Evolutionary conservation across 768 basidiomycete genomes (phyloP), one percentile per base, ranked within the genome.

Genomic region (Naganishia vishniacii): DNA sequence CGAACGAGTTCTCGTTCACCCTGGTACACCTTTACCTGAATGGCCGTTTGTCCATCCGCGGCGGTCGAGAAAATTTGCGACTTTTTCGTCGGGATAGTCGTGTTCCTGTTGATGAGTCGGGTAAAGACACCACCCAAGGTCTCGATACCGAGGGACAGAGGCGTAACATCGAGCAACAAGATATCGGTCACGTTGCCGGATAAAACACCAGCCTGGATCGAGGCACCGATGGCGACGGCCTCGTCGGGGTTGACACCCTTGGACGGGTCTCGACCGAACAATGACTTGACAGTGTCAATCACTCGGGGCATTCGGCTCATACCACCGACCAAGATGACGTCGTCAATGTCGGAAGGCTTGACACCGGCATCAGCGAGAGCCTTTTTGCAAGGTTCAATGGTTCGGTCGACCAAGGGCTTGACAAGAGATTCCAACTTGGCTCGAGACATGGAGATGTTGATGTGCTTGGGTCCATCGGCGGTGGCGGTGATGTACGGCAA

Each of bases 171-270:
- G 59, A 99, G 85, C 0, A 97, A 82, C 59, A 81, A 76, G 69
- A 97, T 92, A 73, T 97, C 93, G 40, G 89, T 95, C 63, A 97
- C 92, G 72, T 91, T 89, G 47, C 95, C 95, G 65, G 93, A 88
- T 48, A 99, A 84, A 63, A 99, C 94, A 81, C 93, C 94, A 76
- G 91, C 95, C 78, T 99, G 95, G 70, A 99, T 94, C 45, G 94
- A 86, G 41, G 95, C 95, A 76, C 95, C 95, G 65, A 97, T 93
- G 48, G 95, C 93, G 72, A 98, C 95, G 61, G 95, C 95, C 80
- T 98, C 94, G 69, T 99, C 95, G 59, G 95, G 95, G 83, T 99
- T 99, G 73, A 98, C 94, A 78, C 94, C 94, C 83, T 98, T 99
- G 80, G 86, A 88, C 23, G 95, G 93, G 23, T 99, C 95, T 49